Evolutionary conservation across 75 land plant species (phyloP).

Genomic region (Cryptomeria japonica): DNA sequence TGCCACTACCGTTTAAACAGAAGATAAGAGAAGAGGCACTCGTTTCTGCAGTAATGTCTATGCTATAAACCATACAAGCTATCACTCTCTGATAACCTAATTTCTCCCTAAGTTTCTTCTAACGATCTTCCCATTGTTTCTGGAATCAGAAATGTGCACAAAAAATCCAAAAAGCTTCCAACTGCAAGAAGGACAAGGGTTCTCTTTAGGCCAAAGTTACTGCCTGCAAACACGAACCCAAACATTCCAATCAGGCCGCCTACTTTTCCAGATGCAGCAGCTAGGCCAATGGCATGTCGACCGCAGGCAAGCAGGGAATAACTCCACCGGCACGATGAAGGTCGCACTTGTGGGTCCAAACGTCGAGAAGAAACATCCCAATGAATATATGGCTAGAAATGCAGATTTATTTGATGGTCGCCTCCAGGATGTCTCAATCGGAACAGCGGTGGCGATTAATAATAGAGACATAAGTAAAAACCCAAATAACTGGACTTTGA

Average conservation of each 20-base stretch:
- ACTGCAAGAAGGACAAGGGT: constrained; percentile 43
- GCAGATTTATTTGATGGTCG: not conserved
- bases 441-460: constrained; percentile 19
- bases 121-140: constrained; percentile 56
- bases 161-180: constrained; percentile 35
- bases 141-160: constrained; percentile 27
- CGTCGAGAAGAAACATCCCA: constrained; percentile 15
- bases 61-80: too few relatives aligned
- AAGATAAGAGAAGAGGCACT: too few relatives aligned
- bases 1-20: too few relatives aligned
- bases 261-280: constrained; percentile 28
- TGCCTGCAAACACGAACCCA: constrained; percentile 48
- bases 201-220: constrained; percentile 38
- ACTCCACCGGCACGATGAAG: constrained; percentile 42
- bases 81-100: not conserved
- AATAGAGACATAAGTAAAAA: constrained; percentile 31
- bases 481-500: not conserved
- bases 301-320: constrained; percentile 34
- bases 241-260: constrained; percentile 32
- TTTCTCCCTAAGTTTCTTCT: constrained; percentile 42
- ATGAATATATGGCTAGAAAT: not conserved
- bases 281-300: constrained; percentile 40
- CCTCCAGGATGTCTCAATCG: too few relatives aligned
- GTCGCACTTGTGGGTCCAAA: constrained; percentile 32
- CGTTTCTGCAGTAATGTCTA: too few relatives aligned